Evolutionary conservation across 371 early-diverging fungal genomes (phyloP).

Genomic region (Lichtheimia ornata): DNA sequence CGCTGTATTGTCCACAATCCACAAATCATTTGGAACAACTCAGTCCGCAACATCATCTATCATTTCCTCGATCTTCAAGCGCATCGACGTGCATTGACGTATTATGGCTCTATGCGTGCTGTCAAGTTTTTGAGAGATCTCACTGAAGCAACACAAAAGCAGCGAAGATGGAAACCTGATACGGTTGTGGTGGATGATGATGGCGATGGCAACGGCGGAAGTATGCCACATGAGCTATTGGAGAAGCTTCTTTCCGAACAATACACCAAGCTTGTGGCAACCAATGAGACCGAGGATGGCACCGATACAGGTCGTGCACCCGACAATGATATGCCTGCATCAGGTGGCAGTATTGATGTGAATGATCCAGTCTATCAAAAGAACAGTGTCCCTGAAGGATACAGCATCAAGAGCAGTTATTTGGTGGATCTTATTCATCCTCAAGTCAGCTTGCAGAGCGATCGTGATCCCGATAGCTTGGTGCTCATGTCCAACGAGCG

Average conservation of each 20-base stretch:
- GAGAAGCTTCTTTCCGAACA: conserved; percentile 51
- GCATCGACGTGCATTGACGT: conserved; percentile 41
- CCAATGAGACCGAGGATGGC: conserved; percentile 51
- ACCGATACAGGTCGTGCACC: conserved; percentile 4
- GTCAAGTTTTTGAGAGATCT: conserved; percentile 51
- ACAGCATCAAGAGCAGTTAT: conserved; percentile 60
- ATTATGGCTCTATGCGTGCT: conserved; percentile 52
- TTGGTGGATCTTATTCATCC: conserved; percentile 71
- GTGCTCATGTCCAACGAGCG: conserved; percentile 68
- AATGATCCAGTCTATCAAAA: conserved; percentile 50
- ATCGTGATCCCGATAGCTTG: conserved; percentile 44
- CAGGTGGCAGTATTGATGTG: conserved; percentile 28
- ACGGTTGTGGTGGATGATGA: conserved; percentile 22
- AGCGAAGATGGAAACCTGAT: conserved; percentile 25
- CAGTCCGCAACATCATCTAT: conserved; percentile 50
- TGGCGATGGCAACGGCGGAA: conserved; percentile 36
- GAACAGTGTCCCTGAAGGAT: conserved; percentile 52
- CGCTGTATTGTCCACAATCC: conserved; percentile 55
- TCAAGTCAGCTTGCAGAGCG: conserved; percentile 68
- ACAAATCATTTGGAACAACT: conserved; percentile 56
- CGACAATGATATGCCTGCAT: conserved; percentile 1
- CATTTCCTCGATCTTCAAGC: conserved; percentile 49
- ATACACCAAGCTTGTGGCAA: conserved; percentile 48
- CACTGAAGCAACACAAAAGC: conserved; percentile 29
- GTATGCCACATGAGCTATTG: conserved; percentile 56